Evolutionary conservation across 1,284 basidiomycete genomes (phyloP), one percentile per base, ranked within the genome.

Genomic region (Ceratobasidium sp.): DNA sequence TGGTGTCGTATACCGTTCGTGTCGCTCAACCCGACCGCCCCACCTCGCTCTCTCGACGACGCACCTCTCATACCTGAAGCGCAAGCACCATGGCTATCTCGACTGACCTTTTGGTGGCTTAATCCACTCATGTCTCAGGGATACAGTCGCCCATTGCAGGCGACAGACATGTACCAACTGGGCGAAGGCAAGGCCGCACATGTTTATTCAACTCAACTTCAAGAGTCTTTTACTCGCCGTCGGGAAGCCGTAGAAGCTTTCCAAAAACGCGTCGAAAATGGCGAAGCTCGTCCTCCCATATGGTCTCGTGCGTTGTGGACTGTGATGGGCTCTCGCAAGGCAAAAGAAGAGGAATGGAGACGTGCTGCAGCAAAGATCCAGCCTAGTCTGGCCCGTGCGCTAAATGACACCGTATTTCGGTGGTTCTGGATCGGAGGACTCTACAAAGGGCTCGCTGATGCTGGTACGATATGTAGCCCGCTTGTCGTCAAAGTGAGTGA

Each of bases 401-500:
- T 97, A 81, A 93, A 92, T 80, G 95, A 97, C 81, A 91, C 91
- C 75, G 89, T 97, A 78, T 90, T 90, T 42, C 90, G 89, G 86
- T 91, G 90, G 86, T 94, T 97, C 82, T 97, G 95, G 95, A 86
- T 88, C 1, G 91, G 88, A 73, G 94, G 93, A 5, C 11, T 92
- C 10, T 84, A 96, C 83, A 97, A 96, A 82, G 86, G 95, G 37
- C 82, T 92, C 35, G 88, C 89, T 1, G 94, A 95, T 81, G 88
- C 88, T 1, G 88, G 91, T 1, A 89, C 90, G 76, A 87, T 94
- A n/a, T 91, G 90, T 17, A 91, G 90, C 80, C 93, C 93, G 4
- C 86, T 95, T 2, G 82, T 96, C n/a, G 89, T 95, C 76, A 92
- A 92, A 83, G 89, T 89, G 77, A n/a, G 83, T 68, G 26, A 13